phyloP scores from a whole-genome alignment of 2,329 filamentous ascomycete genomes.

The Grosmannia serpens region DNA sequence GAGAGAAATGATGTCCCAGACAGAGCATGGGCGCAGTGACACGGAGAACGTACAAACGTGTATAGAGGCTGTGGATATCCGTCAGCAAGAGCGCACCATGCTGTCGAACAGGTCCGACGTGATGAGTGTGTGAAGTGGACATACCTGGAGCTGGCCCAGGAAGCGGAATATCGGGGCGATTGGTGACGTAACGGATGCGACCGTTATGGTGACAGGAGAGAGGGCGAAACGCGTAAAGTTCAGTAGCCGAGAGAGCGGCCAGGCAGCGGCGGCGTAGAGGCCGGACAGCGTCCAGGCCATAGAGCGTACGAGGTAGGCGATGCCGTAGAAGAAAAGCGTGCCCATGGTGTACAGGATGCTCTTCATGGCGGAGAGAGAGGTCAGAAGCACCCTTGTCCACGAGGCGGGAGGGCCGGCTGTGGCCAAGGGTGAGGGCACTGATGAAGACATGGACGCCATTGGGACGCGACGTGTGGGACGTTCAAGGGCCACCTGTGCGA shows the following conservation, averaged over 20 bases:
- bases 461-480: background rate
- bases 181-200: conserved; percentile 16
- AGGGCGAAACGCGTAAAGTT: conserved; percentile 20
- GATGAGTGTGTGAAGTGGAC: too few species aligned
- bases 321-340: background rate
- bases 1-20: conserved; percentile 20
- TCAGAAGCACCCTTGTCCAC: conserved; percentile 4
- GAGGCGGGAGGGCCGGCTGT: background rate
- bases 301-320: background rate
- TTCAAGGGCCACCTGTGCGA: background rate
- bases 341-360: background rate
- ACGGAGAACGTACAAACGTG: conserved; percentile 24
- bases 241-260: conserved; percentile 13
- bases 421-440: background rate
- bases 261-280: conserved; percentile 2
- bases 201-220: conserved; percentile 24
- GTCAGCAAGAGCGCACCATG: conserved; percentile 5
- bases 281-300: conserved; percentile 4
- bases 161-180: conserved; percentile 20
- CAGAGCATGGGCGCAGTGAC: conserved; percentile 13
- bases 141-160: conserved; percentile 20
- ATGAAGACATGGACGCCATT: background rate
- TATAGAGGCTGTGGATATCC: conserved; percentile 27
- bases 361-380: background rate
- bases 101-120: background rate